Percentiles rank a stretch among this genome's conserved stretches.
Conservation (phyloP, 305 asterid genomes). For the Fraxinus sp. region DNA sequence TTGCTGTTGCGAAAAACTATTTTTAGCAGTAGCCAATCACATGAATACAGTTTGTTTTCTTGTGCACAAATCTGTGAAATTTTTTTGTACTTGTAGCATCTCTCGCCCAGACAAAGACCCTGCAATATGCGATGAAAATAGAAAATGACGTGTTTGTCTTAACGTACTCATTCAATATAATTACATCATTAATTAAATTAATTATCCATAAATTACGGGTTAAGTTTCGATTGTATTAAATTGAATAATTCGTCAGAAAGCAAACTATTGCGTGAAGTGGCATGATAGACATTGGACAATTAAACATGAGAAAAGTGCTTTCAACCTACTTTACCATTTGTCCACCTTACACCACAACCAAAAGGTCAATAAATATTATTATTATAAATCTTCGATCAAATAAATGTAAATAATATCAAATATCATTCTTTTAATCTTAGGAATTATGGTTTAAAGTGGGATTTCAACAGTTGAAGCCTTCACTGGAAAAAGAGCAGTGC, state of each 20-base stretch:
- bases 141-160: not conserved
- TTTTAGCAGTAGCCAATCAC: no score
- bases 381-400: not conserved
- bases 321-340: slow-evolving; percentile 29
- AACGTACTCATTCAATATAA: not conserved
- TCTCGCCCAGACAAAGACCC: not conserved
- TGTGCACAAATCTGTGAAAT: no score
- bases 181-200: not conserved
- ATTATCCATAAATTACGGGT: not conserved
- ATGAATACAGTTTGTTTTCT: no score
- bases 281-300: not conserved
- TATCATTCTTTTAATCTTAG: not conserved
- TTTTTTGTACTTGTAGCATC: no score
- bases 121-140: not conserved
- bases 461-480: slow-evolving; percentile 13
- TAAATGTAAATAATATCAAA: not conserved
- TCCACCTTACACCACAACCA: not conserved
- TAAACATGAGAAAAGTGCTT: slow-evolving; percentile 26
- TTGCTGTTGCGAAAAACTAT: no score
- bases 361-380: not conserved
- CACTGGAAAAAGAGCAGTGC: slow-evolving; percentile 13
- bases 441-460: slow-evolving; percentile 8
- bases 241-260: not conserved
- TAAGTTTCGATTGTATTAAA: not conserved
- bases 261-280: not conserved